A percentile compares a stretch with the other conserved stretches of the same genome.
phyloP scores from a whole-genome alignment of 345 rosid species.

The Brassica cretica region DNA sequence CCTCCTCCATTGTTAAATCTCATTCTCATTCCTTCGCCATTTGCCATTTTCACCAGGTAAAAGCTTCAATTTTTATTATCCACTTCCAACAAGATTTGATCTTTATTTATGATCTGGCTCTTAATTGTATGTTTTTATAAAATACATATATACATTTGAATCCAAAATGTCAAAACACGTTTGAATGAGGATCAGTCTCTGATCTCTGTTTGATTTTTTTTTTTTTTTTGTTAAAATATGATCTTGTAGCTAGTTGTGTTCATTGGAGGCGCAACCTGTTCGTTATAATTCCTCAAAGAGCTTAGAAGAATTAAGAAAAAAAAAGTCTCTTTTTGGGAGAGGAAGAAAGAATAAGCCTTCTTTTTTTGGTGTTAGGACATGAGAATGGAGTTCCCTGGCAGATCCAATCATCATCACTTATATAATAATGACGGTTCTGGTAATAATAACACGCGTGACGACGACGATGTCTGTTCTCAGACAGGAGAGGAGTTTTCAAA shows the following conservation, averaged over 20 bases:
- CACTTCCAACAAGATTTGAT: not conserved
- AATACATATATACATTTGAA: not conserved
- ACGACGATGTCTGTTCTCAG: slow-evolving; percentile 49
- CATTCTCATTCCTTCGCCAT: slow-evolving; percentile 6
- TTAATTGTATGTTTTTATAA: not conserved
- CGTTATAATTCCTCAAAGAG: slow-evolving; percentile 22
- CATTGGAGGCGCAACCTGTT: slow-evolving; percentile 22
- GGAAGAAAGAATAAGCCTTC: slow-evolving; percentile 1
- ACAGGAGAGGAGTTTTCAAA: slow-evolving; percentile 87
- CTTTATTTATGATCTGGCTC: slow-evolving; percentile 13
- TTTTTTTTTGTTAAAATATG: not conserved
- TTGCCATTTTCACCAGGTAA: slow-evolving; percentile 30
- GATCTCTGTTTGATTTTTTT: not conserved
- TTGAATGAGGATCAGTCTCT: slow-evolving; percentile 16
- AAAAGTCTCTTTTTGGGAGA: not conserved
- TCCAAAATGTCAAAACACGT: not conserved
- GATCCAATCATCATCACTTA: slow-evolving; percentile 41
- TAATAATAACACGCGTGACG: slow-evolving; percentile 36
- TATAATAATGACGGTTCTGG: not conserved
- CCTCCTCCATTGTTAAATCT: slow-evolving; percentile 20
- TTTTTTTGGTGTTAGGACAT: slow-evolving; percentile 36
- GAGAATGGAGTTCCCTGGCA: slow-evolving; percentile 52
- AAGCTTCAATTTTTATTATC: slow-evolving; percentile 3
- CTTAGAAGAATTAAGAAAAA: not conserved
- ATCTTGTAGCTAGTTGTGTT: slow-evolving; percentile 24